Evolutionary conservation across 352 stramenopile genomes (phyloP).

Genomic region (Achlya hypogyna): DNA sequence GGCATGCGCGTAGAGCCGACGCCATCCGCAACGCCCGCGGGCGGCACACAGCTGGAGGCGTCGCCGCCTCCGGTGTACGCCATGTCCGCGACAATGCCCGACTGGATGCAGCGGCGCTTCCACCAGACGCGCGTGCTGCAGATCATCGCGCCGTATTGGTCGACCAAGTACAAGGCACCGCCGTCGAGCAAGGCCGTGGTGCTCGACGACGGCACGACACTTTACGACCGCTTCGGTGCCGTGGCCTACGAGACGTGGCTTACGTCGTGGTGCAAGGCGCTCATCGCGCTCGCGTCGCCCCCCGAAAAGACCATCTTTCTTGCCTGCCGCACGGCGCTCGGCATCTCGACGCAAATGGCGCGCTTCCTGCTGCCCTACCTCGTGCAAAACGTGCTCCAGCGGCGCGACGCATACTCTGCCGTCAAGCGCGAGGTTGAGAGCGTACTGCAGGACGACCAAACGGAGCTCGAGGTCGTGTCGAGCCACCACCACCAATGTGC

Average conservation of each 20-base stretch:
- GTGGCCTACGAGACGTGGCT: conserved; percentile 75
- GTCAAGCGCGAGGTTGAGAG: conserved; percentile 76
- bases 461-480: conserved; percentile 49
- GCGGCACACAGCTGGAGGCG: background rate
- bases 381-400: conserved; percentile 75
- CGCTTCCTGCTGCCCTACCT: conserved; percentile 78
- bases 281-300: conserved; percentile 71
- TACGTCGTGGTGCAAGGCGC: conserved; percentile 56
- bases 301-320: conserved; percentile 78
- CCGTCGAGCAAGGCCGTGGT: conserved; percentile 5
- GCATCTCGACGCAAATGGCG: conserved; percentile 58
- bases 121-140: conserved; percentile 78
- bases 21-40: background rate
- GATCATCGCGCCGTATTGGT: conserved; percentile 85
- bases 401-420: conserved; percentile 48
- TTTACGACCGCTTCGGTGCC: conserved; percentile 65
- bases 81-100: conserved; percentile 36
- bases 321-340: conserved; percentile 51
- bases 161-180: conserved; percentile 61
- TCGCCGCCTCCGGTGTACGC: background rate
- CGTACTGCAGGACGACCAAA: conserved; percentile 62
- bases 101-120: conserved; percentile 80
- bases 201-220: conserved; percentile 39
- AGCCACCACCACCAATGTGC: conserved; percentile 77
- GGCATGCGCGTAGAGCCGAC: conserved; percentile 28